phyloP scores from a whole-genome alignment of 805 yeast genomes.

The Schwanniomyces polymorphus region DNA sequence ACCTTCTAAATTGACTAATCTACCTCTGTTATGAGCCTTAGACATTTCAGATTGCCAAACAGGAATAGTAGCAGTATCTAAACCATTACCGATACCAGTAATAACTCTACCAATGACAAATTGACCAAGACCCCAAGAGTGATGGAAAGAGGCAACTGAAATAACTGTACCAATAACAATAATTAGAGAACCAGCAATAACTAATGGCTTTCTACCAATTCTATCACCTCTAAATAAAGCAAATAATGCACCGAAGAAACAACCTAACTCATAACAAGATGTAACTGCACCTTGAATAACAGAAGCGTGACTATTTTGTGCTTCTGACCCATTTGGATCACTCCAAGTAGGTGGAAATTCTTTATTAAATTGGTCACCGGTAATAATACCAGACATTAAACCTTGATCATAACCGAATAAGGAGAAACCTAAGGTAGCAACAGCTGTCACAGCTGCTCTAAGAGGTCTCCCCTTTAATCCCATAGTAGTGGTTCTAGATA shows the following conservation, averaged over 20 bases:
- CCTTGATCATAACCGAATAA: slow-evolving; percentile 58
- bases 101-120: slow-evolving; percentile 70
- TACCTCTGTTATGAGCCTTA: slow-evolving; percentile 59
- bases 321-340: slow-evolving; percentile 11
- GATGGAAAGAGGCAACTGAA: slow-evolving; percentile 46
- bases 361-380: slow-evolving; percentile 41
- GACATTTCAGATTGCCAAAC: slow-evolving; percentile 78
- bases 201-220: slow-evolving; percentile 65
- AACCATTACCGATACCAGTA: slow-evolving; percentile 74
- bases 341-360: slow-evolving; percentile 23
- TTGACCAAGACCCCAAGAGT: slow-evolving; percentile 53
- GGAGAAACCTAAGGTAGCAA: slow-evolving; percentile 6
- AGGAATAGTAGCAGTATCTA: slow-evolving; percentile 77
- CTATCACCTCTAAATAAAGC: slow-evolving; percentile 62
- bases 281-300: slow-evolving; percentile 63
- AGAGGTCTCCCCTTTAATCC: slow-evolving; percentile 53
- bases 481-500: slow-evolving; percentile 49
- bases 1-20: slow-evolving; percentile 67
- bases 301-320: slow-evolving; percentile 16
- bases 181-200: slow-evolving; percentile 54
- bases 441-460: slow-evolving; percentile 31
- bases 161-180: slow-evolving; percentile 62
- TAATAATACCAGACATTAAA: slow-evolving; percentile 63
- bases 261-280: slow-evolving; percentile 65
- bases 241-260: slow-evolving; percentile 70